Base-by-base conservation (phyloP, 352 stramenopile genomes). In the Pythium dissotocum region DNA sequence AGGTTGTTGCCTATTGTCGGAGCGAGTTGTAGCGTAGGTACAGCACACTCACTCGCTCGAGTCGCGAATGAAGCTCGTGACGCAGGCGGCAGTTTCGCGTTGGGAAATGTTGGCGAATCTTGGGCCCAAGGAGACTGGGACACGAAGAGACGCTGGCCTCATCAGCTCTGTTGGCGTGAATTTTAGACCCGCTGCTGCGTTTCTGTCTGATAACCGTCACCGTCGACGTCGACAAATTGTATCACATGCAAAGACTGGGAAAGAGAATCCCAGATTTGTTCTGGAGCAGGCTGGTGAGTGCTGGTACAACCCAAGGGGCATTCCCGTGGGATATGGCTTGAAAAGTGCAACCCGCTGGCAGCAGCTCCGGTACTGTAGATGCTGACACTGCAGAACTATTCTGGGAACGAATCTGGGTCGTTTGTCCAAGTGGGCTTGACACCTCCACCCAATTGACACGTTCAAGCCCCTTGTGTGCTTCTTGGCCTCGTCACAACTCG, bases 241-340 rank as follows among this genome's bases (percentile, higher is more conserved):
- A 53, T 24, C 46, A 32, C n/a, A 5, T 52, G 36, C 7, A 16
- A 30, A 30, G 1, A 30, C 24, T 4, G 26, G 49, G 26, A 13
- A 12, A n/a, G 26, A 56, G 49, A 56, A 56, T 56, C 49, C 49
- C 49, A 56, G 49, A 56, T 35, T 56, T 56, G 49, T 38, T 56
- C 49, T 36, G 49, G 28, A 56, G 12, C 8, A 32, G 6, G 0
- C 5, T 32, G 46, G 46, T 53, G 49, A 56, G 49, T 56, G 49
- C 28, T 56, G 24, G 49, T 36, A 10, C 3, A 24, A 56, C 49
- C 13, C 49, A 56, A 56, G 28, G 26, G 49, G 36, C 49, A 21
- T 24, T 51, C 46, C 46, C 32, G 46, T n/a, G 30, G 46, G 46
- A 30, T 9, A 53, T 53, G 46, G 46, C 46, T 53, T 53, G 46